Base-by-base conservation (phyloP, 139 green algal species). In the Chlamydomonas incerta region DNA sequence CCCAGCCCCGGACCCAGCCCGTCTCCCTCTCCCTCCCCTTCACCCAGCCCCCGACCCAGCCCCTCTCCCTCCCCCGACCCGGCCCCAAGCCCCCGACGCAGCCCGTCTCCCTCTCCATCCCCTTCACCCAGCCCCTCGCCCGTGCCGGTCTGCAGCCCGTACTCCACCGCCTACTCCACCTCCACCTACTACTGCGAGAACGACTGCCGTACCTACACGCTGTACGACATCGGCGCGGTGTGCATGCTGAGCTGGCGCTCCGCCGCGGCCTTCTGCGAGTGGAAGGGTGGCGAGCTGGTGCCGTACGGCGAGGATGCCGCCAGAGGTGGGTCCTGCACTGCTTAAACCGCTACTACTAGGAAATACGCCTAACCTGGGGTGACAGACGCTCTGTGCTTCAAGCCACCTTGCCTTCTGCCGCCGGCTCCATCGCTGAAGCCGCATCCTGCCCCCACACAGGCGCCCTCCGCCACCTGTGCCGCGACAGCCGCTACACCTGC, bases 401-500 rank as follows among this genome's bases (percentile, higher is more conserved):
- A n/a, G n/a, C n/a, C n/a, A n/a, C n/a, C n/a, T n/a, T n/a, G n/a
- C n/a, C n/a, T n/a, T n/a, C n/a, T n/a, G n/a, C n/a, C n/a, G n/a
- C n/a, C n/a, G n/a, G n/a, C n/a, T n/a, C n/a, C n/a, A n/a, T n/a
- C n/a, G n/a, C n/a, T n/a, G n/a, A n/a, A n/a, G n/a, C n/a, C 41
- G 41, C 8, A 50, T 50, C 41, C 41, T 8, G 41, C 41, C 41
- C 55, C 9, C 26, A 1, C 33, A 33, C 73, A 81, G 73, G 9
- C 24, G 77, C 65, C 0, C 41, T 74, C 3, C 46, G 46, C 1
- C 63, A 50, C 55, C 41, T 84, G 63, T 84, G 63, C 65, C n/a
- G 41, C 28, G 41, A 65, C 65, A 66, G 74, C 62, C 26, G 4
- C 3, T 84, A 33, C 63, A 84, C 77, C 15, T 75, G 77, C 65